Conservation (phyloP, 305 asterid species). For the Withania somnifera region DNA sequence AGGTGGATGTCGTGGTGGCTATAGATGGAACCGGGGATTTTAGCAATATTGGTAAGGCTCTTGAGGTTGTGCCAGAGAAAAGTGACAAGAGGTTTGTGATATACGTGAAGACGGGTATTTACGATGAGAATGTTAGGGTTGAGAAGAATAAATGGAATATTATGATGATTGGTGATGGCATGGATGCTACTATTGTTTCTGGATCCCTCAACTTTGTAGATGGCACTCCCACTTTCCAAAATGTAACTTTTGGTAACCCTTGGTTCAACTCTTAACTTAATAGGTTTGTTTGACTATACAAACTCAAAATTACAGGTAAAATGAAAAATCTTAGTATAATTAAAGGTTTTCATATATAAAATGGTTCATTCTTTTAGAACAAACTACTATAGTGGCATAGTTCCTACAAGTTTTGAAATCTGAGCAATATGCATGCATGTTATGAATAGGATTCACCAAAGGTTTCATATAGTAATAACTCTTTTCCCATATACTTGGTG, state of each 20-base stretch:
- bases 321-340: too few species aligned
- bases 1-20: slow-evolving; percentile 8
- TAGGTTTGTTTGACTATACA: too few species aligned
- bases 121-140: slow-evolving; percentile 22
- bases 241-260: slow-evolving; percentile 7
- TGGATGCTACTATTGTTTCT: slow-evolving; percentile 13
- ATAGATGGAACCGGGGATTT: slow-evolving; percentile 10
- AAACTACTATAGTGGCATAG: not conserved
- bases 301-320: too few species aligned
- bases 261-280: too few species aligned
- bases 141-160: slow-evolving; percentile 20
- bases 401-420: not conserved
- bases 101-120: slow-evolving; percentile 26
- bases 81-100: slow-evolving; percentile 14
- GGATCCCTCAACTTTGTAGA: slow-evolving; percentile 15
- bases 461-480: too few species aligned
- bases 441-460: too few species aligned
- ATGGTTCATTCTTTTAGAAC: too few species aligned
- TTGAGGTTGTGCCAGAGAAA: slow-evolving; percentile 13
- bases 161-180: slow-evolving; percentile 29
- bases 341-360: too few species aligned
- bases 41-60: not conserved
- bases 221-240: slow-evolving; percentile 21
- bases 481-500: too few species aligned
- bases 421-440: not conserved